Evolutionary conservation across 106 monocot species (phyloP).

Genomic region (Triglochin maritima): DNA sequence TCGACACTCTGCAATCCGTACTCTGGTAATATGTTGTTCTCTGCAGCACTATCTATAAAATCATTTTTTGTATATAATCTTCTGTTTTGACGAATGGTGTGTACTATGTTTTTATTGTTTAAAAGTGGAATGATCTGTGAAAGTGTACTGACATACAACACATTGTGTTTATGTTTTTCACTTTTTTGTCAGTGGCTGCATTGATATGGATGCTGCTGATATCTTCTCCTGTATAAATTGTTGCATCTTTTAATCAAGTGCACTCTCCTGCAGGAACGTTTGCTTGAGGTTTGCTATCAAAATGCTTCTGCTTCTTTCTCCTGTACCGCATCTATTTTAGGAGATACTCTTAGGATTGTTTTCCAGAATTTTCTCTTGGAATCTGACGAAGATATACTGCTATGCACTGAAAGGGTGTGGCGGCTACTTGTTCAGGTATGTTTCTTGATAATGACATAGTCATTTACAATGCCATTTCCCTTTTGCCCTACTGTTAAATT

Average conservation of each 20-base stretch:
- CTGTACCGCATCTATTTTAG: slow-evolving; percentile 65
- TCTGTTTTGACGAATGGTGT: too few relatives aligned
- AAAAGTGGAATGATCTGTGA: too few relatives aligned
- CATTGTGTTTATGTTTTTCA: too few relatives aligned
- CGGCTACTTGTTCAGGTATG: slow-evolving; percentile 74
- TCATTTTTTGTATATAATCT: background rate
- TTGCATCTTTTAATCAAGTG: background rate
- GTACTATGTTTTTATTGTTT: too few relatives aligned
- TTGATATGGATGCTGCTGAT: background rate
- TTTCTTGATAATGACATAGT: background rate
- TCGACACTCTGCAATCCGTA: slow-evolving; percentile 87
- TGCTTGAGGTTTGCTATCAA: slow-evolving; percentile 74
- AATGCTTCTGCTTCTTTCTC: slow-evolving; percentile 19
- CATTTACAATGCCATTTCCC: background rate
- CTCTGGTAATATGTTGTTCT: slow-evolving; percentile 44
- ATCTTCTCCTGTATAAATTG: background rate
- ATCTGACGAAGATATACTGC: slow-evolving; percentile 77
- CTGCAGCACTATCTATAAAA: background rate
- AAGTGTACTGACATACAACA: too few relatives aligned
- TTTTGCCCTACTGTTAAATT: too few relatives aligned
- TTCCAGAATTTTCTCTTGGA: slow-evolving; percentile 92
- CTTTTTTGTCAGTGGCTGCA: too few relatives aligned
- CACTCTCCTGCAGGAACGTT: slow-evolving; percentile 47
- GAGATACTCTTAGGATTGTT: slow-evolving; percentile 89
- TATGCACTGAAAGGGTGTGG: slow-evolving; percentile 84